Base-by-base conservation (phyloP, 108 stramenopile genomes). In the Discostella stelligeroides region DNA sequence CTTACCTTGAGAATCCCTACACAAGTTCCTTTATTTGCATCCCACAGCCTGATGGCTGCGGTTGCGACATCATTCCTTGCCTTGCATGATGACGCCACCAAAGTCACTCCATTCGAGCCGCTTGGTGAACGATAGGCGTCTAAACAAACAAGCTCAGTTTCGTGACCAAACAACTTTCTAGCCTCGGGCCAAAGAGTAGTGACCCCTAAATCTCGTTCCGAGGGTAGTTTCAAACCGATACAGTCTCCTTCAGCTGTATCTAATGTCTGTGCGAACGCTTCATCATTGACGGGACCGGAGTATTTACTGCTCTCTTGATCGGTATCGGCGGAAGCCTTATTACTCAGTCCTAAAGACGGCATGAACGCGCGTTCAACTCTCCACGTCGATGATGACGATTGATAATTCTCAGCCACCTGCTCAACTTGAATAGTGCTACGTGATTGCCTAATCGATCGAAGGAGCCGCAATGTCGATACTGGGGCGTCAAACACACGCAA, bases 401-500 rank as follows among this genome's bases (percentile, higher is more conserved):
- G 39, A 14, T 53, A 63, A n/a, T 65, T 64, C 43, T 45, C 43
- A 20, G 57, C 59, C n/a, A 63, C 53, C 11, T 57, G 24, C 55
- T 70, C 79, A n/a, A n/a, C 38, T 70, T 58, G 34, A 15, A 46
- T 40, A 43, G 10, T 7, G 41, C 43, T 40, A 1, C 57, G 72
- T 4, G 17, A 43, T 55, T 73, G 61, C 37, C 65, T 72, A 40
- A 82, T 57, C 14, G 70, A 50, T 9, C 24, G 42, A 23, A 96
- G 80, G 39, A 89, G 18, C 8, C 82, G 75, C 42, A 87, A 30
- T 25, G 92, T 88, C 21, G 84, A 70, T 10, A 49, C 48, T 23
- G 95, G 92, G 18, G 90, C 95, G 67, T 93, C 95, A 76, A 96
- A 96, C 2, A 87, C 89, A 23, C 95, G 71, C 37, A 90, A 20